A percentile compares a stretch with the other conserved stretches of the same genome.
Conservation (phyloP, 2,329 filamentous ascomycete genomes). For the Fusarium acutatum region DNA sequence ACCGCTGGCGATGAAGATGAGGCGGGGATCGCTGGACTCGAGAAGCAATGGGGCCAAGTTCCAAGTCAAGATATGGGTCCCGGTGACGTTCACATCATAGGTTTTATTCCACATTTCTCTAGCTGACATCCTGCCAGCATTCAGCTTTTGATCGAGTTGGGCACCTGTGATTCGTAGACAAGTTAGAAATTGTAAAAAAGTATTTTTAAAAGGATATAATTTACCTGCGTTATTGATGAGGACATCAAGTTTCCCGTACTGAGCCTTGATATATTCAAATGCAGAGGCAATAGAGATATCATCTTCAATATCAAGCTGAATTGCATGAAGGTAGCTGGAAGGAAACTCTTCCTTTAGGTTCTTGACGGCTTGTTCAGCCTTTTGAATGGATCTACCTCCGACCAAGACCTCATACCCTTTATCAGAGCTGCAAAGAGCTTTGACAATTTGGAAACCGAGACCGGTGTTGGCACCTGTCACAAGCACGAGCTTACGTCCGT, state of each 20-base stretch:
- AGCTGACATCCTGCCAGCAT: neutral
- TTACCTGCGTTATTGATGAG: neutral
- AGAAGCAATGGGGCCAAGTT: neutral
- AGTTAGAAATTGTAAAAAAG: neutral
- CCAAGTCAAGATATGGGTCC: neutral
- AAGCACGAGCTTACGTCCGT: neutral
- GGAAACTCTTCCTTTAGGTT: neutral
- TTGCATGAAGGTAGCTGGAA: neutral
- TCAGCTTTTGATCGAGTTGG: neutral
- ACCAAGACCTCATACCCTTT: neutral
- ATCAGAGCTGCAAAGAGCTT: neutral
- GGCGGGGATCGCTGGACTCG: neutral
- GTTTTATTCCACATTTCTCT: neutral
- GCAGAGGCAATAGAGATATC: neutral
- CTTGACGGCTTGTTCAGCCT: neutral
- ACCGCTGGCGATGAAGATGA: neutral
- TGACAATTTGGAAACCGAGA: neutral
- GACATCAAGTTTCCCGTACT: neutral
- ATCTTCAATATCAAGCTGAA: neutral
- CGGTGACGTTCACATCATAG: neutral
- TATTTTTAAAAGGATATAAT: fast-evolving
- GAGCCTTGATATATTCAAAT: neutral
- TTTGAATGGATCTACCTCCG: neutral
- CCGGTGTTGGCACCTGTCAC: neutral
- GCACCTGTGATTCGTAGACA: neutral